These are phyloP conservation scores for Trichoderma koningiopsis DNA, from an alignment of 2,329 filamentous ascomycete genomes.

Conservation along the genomic window DNA sequence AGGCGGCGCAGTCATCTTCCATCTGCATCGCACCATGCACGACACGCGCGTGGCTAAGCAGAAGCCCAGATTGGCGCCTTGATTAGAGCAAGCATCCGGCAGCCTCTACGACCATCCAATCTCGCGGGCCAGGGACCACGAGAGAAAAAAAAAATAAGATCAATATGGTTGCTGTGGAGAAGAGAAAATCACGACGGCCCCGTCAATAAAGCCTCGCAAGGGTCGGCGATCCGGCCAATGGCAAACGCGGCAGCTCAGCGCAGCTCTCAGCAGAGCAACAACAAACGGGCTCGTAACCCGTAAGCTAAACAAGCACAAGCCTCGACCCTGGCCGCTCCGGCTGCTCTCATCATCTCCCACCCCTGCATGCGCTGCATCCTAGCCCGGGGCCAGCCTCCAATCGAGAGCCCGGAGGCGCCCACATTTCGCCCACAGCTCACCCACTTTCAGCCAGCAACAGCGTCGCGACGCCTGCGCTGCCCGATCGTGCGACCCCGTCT, in stretches of 20 bases:
- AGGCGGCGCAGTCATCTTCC: background rate
- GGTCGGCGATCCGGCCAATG: constrained; percentile 13
- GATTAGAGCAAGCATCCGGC: background rate
- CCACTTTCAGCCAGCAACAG: constrained; percentile 23
- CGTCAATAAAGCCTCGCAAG: constrained; percentile 10
- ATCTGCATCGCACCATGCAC: constrained; percentile 23
- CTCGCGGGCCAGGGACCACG: background rate
- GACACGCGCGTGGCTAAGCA: constrained; percentile 21
- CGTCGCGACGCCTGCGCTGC: constrained; percentile 19
- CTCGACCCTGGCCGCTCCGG: background rate
- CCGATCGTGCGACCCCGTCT: constrained; percentile 23
- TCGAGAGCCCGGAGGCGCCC: constrained; percentile 19
- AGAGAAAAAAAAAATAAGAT: background rate
- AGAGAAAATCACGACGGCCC: constrained; percentile 6
- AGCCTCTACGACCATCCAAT: constrained; percentile 6
- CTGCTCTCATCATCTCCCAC: constrained; percentile 23
- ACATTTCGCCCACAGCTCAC: constrained; percentile 16
- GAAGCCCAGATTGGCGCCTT: constrained; percentile 7
- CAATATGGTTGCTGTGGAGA: constrained; percentile 25
- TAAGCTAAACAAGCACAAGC: background rate
- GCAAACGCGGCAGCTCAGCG: background rate
- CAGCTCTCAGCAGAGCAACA: background rate
- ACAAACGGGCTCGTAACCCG: background rate
- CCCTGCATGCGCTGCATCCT: constrained; percentile 15
- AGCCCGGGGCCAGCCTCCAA: constrained; percentile 18